These are phyloP conservation scores for Wallacemonas rigidus DNA, from an alignment of 208 protist genomes.

Conservation along the genomic window DNA sequence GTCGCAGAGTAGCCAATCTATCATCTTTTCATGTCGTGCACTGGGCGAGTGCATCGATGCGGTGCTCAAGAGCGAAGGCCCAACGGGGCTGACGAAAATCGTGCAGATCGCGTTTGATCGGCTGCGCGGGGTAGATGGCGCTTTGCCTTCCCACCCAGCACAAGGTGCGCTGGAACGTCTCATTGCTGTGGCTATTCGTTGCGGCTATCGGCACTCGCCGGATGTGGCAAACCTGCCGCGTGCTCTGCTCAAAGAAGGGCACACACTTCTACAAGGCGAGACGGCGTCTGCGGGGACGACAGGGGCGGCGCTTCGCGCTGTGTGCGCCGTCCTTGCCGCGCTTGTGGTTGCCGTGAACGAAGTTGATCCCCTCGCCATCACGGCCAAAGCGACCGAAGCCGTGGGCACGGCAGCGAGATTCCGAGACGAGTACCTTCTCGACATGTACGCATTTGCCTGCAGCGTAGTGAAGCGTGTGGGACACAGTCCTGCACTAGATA, in stretches of 20 bases:
- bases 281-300: background rate
- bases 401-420: slow-evolving; percentile 41
- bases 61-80: slow-evolving; percentile 21
- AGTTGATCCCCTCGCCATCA: slow-evolving; percentile 14
- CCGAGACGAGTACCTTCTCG: slow-evolving; percentile 47
- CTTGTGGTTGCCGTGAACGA: slow-evolving; percentile 30
- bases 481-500: slow-evolving; percentile 18
- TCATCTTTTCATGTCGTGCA: slow-evolving; percentile 60
- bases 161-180: slow-evolving; percentile 32
- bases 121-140: slow-evolving; percentile 6
- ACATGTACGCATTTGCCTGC: slow-evolving; percentile 41
- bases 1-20: slow-evolving; percentile 43
- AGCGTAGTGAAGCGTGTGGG: slow-evolving; percentile 29
- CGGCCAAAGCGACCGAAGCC: slow-evolving; percentile 8
- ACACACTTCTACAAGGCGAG: background rate
- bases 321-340: slow-evolving; percentile 31
- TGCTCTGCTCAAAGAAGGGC: background rate
- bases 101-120: slow-evolving; percentile 26
- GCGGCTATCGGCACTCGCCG: slow-evolving; percentile 6
- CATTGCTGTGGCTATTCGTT: slow-evolving; percentile 19
- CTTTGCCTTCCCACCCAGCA: slow-evolving; percentile 4
- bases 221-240: background rate
- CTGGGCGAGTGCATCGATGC: slow-evolving; percentile 43
- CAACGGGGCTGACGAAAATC: slow-evolving; percentile 22
- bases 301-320: slow-evolving; percentile 23